Conservation (phyloP, 1,284 basidiomycete species). For the Boletus mariae region DNA sequence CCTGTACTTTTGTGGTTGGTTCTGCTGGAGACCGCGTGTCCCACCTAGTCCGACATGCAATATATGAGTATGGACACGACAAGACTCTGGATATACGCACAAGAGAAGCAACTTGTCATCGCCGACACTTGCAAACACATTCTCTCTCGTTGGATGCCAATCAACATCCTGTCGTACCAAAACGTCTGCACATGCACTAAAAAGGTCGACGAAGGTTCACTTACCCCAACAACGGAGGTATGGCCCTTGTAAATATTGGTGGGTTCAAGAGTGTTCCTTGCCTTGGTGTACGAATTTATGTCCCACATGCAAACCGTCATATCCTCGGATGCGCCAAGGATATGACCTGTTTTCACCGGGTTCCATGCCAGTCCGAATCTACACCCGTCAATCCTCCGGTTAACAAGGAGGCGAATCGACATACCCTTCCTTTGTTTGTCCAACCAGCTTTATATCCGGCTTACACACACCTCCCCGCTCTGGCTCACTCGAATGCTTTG, state of each 20-base stretch:
- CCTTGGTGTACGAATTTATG: constrained; percentile 85
- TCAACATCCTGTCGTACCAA: constrained; percentile 80
- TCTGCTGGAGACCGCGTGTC: constrained; percentile 78
- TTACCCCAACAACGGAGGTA: constrained; percentile 83
- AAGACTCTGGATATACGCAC: constrained; percentile 40
- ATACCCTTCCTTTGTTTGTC: constrained; percentile 92
- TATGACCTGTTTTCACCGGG: constrained; percentile 76
- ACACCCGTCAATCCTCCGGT: constrained; percentile 10
- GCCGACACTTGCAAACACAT: constrained; percentile 93
- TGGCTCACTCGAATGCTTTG: constrained; percentile 94
- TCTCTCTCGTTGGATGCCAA: constrained; percentile 86
- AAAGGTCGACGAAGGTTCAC: constrained; percentile 28
- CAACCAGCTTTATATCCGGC: constrained; percentile 88
- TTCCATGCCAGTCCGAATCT: constrained; percentile 96
- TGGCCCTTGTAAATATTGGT: constrained; percentile 84
- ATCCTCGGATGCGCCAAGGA: constrained; percentile 93
- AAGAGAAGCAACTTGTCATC: constrained; percentile 94
- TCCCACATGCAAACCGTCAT: constrained; percentile 98
- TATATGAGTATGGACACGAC: constrained; percentile 10
- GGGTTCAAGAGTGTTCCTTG: constrained; percentile 76
- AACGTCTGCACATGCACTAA: not conserved
- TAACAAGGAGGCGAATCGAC: constrained; percentile 26
- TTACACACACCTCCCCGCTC: constrained; percentile 80
- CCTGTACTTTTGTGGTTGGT: constrained; percentile 74
- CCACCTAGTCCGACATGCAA: constrained; percentile 62